phyloP scores from a whole-genome alignment of 2,329 filamentous ascomycete species.

The Blastomyces emzantsi region DNA sequence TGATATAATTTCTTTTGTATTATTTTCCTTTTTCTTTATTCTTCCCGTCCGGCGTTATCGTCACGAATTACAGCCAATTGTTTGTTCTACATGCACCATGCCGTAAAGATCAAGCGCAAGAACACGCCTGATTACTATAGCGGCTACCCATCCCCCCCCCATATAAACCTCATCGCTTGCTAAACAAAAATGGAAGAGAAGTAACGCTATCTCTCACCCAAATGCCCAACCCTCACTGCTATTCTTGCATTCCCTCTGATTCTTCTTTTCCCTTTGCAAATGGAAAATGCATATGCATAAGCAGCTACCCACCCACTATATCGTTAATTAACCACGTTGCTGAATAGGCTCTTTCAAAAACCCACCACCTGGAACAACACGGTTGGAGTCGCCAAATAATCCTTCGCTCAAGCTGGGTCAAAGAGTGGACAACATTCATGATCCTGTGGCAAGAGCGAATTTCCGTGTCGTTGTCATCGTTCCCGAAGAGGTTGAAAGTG shows the following conservation, averaged over 20 bases:
- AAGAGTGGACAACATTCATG: conserved; percentile 61
- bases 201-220: background rate
- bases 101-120: background rate
- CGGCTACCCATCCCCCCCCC: background rate
- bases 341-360: conserved; percentile 57
- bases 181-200: background rate
- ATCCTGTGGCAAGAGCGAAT: conserved; percentile 59
- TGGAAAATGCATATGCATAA: background rate
- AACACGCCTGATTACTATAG: background rate
- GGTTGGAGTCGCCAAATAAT: conserved; percentile 44
- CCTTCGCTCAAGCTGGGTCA: conserved; percentile 45
- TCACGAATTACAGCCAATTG: background rate
- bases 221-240: background rate
- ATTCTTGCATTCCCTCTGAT: background rate
- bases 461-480: conserved; percentile 84
- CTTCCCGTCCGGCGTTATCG: background rate
- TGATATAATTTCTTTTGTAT: background rate
- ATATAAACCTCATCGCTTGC: too few species aligned
- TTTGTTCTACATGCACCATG: background rate
- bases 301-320: background rate
- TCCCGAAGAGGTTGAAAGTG: conserved; percentile 65
- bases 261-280: conserved; percentile 3
- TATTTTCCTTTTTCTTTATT: conserved; percentile 5
- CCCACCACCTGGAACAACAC: conserved; percentile 56
- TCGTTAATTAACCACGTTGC: background rate